These are phyloP conservation scores for Lunularia cruciata DNA, from an alignment of 225 moss, liverwort and hornwort species.

Conservation along the genomic window DNA sequence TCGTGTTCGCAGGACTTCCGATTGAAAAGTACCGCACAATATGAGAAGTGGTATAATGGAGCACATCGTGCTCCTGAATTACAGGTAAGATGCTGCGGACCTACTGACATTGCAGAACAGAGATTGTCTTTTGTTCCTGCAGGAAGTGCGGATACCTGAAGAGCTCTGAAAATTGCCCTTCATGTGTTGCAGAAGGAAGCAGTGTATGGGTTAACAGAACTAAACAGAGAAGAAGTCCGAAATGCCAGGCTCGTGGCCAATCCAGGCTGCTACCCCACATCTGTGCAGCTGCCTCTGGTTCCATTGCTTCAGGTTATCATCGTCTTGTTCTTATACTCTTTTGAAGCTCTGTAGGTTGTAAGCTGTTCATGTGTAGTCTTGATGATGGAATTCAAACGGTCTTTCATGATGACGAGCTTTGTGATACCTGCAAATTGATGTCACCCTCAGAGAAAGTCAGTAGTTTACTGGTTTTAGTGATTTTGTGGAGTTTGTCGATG, in stretches of 20 bases:
- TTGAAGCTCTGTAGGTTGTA: neutral
- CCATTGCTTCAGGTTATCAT: conserved; percentile 62
- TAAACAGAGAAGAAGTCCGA: conserved; percentile 62
- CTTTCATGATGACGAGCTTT: neutral
- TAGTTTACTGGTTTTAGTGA: neutral
- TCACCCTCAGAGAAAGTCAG: neutral
- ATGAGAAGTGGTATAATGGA: conserved; percentile 93
- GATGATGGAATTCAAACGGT: neutral
- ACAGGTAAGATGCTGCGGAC: conserved; percentile 40
- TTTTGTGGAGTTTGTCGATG: neutral
- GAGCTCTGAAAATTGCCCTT: neutral
- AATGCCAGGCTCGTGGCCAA: conserved; percentile 79
- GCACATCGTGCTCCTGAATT: conserved; percentile 84
- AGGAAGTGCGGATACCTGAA: neutral
- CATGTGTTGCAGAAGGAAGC: conserved; percentile 58
- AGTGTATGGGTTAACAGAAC: conserved; percentile 83
- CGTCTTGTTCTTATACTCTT: neutral
- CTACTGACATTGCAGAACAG: no score
- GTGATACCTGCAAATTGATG: neutral
- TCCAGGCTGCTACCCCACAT: conserved; percentile 88
- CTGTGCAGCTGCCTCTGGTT: conserved; percentile 80
- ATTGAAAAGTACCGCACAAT: conserved; percentile 58
- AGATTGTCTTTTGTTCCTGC: no score
- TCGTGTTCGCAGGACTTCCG: conserved; percentile 62
- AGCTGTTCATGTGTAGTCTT: neutral